Base-by-base conservation (phyloP, 2,329 filamentous ascomycete species). In the Chaetothyriales sp. region DNA sequence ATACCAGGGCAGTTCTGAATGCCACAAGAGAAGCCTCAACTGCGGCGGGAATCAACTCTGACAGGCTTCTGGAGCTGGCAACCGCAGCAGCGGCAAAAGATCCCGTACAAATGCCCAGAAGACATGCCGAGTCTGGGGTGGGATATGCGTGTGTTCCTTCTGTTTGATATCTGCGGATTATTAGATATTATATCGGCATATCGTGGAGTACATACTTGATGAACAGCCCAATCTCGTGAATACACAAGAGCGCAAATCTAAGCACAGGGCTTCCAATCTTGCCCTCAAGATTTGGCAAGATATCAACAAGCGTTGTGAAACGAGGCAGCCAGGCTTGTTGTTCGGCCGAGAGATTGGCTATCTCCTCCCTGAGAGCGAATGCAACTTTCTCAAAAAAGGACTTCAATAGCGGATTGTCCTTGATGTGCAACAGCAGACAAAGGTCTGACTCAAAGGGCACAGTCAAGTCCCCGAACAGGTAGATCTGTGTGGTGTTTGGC, bases 81-180 rank as follows among this genome's bases (percentile, higher is more conserved):
- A 74, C 58, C 1, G 72, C 73, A 18, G 68, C 63, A 0, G 66
- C 59, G 3, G 70, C 59, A 0, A 76, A 54, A 0, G 75, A 55
- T 0, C 73, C 73, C 15, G 69, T 66, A 9, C 73, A 67, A 3
- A 74, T 55, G 3, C 70, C 72, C 10, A 64, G 60, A 12, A 74
- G 63, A 43, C 50, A 61, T 2, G 62, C 63, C 46, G 59, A 62
- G 18, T 55, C 49, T 39, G 50, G 42, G 36, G 55, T 51, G 15
- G 61, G 55, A 19, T 61, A 55, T 50, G 58, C 62, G 25, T 60
- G 55, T 18, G 57, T 49, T 42, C 55, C 51, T 20, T 59, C 46
- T 4, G 56, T 58, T 49, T 68, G 62, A 51, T 66, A 57, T 49
- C 66, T 67, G 48, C 44, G 25, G 3, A 22, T 9, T 3, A 26